Base-by-base conservation (phyloP, 306 rosid genomes). In the Malus asiatica region DNA sequence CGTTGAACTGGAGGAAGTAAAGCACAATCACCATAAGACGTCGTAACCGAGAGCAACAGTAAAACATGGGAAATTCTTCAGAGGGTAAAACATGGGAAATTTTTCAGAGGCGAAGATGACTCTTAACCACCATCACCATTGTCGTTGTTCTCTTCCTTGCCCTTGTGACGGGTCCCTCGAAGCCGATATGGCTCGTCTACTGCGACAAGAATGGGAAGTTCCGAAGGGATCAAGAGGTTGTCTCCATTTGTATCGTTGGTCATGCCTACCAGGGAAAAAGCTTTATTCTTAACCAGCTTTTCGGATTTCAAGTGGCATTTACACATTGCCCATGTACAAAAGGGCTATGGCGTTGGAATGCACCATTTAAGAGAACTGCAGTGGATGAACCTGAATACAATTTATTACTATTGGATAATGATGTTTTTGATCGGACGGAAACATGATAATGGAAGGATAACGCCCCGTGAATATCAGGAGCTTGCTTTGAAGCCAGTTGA, bases 171-270 rank as follows among this genome's bases (percentile, higher is more conserved):
- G 97, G 95, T 3, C 95, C 95, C 0, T 88, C 90, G 42, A 85
- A 93, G 87, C 93, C 97, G 10, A 85, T 94, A 16, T 89, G 96
- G 0, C 82, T 94, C 7, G 90, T 94, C n/a, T 94, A 89, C 83
- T 83, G 85, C 74, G 97, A 94, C 55, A 96, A 90, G 59, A 90
- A 91, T 45, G 97, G 97, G 3, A 86, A 86, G 96, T 91, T 94
- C 73, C 88, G 80, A 44, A 94, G 89, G 94, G 97, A 93, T 90
- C 98, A 97, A 3, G 97, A 90, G 74, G 97, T 91, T 30, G 96
- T 94, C 19, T 97, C 98, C 8, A 88, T 94, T 16, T 96, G 98
- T 1, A 88, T 94, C 6, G 97, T 94, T 42, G 96, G 97, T 6
- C 89, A 96, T 6, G 97, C 97, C 76, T 96, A 96, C 63, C 93